Evolutionary conservation across 2,329 filamentous ascomycete species (phyloP), one percentile per base, ranked within the genome.

Genomic region (Sclerotinia spermophila): DNA sequence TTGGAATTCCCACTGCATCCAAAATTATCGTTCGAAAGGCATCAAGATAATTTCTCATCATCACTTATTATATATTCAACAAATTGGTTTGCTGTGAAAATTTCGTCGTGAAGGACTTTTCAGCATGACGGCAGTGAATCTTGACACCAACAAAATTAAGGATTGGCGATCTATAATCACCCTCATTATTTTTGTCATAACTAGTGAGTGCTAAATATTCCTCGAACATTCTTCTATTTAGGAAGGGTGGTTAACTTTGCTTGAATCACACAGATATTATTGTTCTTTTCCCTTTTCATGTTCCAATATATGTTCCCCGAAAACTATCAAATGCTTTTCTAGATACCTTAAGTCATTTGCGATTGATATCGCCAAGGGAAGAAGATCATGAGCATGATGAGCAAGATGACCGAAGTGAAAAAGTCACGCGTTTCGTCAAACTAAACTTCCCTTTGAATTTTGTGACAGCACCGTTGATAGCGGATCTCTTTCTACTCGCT

Each of bases 91-190:
- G 15, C 13, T 0, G 62, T 40, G 35, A 40, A 5, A 33, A 51
- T 55, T 19, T 15, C 40, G 15, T 69, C 55, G 45, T n/a, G 4
- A 53, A 35, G 33, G 21, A 19, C 21, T 64, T 38, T 44, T 51
- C 33, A 53, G 10, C 33, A 66, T 66, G 67, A 21, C 59, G 59
- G 15, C 59, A 45, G 68, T 55, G 21, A 61, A 56, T 27, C n/a
- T 85, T 17, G 82, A 88, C 73, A 89, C 86, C 38, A 79, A 79
- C 62, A 80, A 84, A 74, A 92, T 93, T 76, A 85, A 79, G 69
- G 80, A 86, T 71, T 92, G 90, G 90, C 84, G 86, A 65, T 92
- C 90, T 24, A 92, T 93, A 65, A 80, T 92, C 70, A 92, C 90
- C 0, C 83, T 93, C 45, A 81, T 93, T 68, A 85, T 90, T 59